Base-by-base conservation (phyloP, 73 alveolate genomes). In the Blepharisma stoltei region DNA sequence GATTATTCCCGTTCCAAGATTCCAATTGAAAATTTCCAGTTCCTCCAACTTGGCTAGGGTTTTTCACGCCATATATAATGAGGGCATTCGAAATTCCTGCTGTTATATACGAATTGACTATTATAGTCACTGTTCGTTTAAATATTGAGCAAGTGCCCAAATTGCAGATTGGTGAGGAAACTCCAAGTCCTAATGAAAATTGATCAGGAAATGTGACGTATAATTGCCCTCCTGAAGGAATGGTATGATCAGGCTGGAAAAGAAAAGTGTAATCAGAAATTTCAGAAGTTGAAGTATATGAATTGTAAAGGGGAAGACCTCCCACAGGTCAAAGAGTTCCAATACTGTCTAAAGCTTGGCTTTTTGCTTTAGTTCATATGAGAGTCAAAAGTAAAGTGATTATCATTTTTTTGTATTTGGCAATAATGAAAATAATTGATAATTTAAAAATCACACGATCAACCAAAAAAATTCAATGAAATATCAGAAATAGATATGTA, bases 1-100 rank as follows among this genome's bases (percentile, higher is more conserved):
- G 78, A 65, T 81, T 84, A 38, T 71, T 11, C 11, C 92, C 92
- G 9, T 67, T 54, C n/a, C 44, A 54, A 14, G 86, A 27, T 6
- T 81, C 41, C n/a, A 81, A 81, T 8, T 47, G 60, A 65, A 84
- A 84, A 71, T 84, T 84, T 25, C 92, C 92, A 47, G 89, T 84
- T 6, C 92, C 92, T 8, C 92, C 92, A 46, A 54, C 54, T 6
- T 44, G 21, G 8, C 54, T 54, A 11, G 92, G 92, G 76, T 84
- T 84, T 52, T 54, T 43, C 5, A 84, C 85, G 20, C 67, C 67
- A 4, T 38, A 69, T 6, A 84, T 70, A 18, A n/a, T 70, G 14
- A 84, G 67, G 43, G 69, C 45, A 25, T 60, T 32, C 41, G 41
- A 32, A 32, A 32, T 32, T 32, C 41, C 41, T 32, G 41, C 41